Conservation (phyloP, 129 eudicot species). For the Flaveria brownii region DNA sequence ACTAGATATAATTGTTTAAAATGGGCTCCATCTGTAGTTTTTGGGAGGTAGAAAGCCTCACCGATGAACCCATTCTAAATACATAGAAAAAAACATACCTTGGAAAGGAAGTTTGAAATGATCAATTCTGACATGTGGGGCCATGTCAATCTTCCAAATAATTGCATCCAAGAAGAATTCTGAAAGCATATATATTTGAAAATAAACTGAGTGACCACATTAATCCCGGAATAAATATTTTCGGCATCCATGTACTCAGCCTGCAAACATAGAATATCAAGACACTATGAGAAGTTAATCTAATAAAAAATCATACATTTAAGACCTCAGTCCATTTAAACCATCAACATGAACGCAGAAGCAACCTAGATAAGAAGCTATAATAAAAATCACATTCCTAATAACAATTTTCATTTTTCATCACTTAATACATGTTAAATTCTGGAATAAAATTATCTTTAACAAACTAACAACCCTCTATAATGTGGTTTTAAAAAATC, state of each 20-base stretch:
- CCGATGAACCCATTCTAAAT: background rate
- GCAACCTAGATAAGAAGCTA: constrained; percentile 14
- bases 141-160: constrained; percentile 94
- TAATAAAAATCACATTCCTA: background rate
- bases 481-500: background rate
- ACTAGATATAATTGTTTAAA: constrained; percentile 2
- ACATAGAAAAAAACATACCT: constrained; percentile 52
- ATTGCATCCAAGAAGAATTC: constrained; percentile 74
- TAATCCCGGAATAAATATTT: constrained; percentile 59
- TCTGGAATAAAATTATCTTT: background rate
- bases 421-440: background rate
- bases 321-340: background rate
- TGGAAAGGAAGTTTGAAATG: constrained; percentile 78
- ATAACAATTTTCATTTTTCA: background rate
- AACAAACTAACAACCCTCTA: background rate
- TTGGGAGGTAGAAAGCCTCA: constrained; percentile 23
- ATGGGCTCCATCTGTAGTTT: constrained; percentile 11
- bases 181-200: constrained; percentile 58
- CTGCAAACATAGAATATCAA: constrained; percentile 43
- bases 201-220: constrained; percentile 56
- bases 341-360: constrained; percentile 18
- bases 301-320: background rate
- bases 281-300: constrained; percentile 7
- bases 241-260: constrained; percentile 56
- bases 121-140: constrained; percentile 92